Evolutionary conservation across 371 early-diverging fungal species (phyloP).

Genomic region (Mucor indicus): DNA sequence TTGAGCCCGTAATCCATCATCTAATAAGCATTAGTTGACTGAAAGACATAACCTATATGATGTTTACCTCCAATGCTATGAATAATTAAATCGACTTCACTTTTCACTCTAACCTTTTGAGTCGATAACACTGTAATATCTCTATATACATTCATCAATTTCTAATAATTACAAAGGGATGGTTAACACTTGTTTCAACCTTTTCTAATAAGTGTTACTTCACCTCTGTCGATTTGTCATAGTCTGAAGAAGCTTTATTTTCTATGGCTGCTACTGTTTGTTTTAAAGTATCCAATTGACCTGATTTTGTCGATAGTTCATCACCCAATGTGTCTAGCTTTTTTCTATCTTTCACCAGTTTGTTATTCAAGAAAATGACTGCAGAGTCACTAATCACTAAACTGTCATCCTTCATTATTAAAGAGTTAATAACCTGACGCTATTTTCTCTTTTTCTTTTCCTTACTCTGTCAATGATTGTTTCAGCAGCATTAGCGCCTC

Average conservation of each 20-base stretch:
- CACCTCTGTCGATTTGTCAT: conserved; percentile 37
- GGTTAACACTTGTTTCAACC: neutral
- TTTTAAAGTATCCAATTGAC: conserved; percentile 22
- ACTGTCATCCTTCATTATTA: conserved; percentile 38
- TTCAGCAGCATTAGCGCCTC: conserved; percentile 33
- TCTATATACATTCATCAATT: conserved; percentile 46
- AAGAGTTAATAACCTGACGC: neutral
- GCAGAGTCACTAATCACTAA: conserved; percentile 55
- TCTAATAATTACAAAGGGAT: conserved; percentile 26
- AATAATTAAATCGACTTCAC: conserved; percentile 58
- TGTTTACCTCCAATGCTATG: conserved; percentile 56
- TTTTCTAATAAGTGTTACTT: neutral
- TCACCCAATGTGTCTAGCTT: conserved; percentile 40
- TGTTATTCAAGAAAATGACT: conserved; percentile 61
- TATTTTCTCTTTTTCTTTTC: neutral
- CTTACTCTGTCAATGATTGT: conserved; percentile 39
- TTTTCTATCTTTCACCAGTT: conserved; percentile 53
- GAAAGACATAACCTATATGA: neutral
- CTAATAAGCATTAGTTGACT: conserved; percentile 13
- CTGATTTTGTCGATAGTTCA: conserved; percentile 42
- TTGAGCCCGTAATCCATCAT: conserved; percentile 45
- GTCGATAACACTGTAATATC: conserved; percentile 54
- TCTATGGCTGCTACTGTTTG: conserved; percentile 11
- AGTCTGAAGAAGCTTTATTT: conserved; percentile 27
- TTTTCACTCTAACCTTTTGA: conserved; percentile 44